Evolutionary conservation across 108 stramenopile genomes (phyloP).

Genomic region (Schizochytrium sp.): DNA sequence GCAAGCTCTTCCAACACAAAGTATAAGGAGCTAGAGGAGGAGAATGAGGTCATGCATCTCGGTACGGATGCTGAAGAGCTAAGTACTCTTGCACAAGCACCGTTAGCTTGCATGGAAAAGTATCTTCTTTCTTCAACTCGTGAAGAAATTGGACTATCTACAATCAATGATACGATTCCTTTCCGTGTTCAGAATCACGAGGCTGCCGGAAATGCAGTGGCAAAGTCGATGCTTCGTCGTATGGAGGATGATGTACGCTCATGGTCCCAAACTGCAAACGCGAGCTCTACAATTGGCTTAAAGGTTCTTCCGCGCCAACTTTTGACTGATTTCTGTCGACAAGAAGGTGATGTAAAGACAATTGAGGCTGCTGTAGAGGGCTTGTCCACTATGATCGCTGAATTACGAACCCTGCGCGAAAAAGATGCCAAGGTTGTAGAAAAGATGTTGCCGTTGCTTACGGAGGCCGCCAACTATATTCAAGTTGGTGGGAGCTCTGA

Average conservation of each 20-base stretch:
- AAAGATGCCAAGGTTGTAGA: slow-evolving; percentile 37
- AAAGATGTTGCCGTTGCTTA: slow-evolving; percentile 60
- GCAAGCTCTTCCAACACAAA: not conserved
- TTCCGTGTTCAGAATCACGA: slow-evolving; percentile 64
- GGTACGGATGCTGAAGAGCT: slow-evolving; percentile 51
- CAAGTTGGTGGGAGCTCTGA: not conserved
- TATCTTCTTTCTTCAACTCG: slow-evolving; percentile 46
- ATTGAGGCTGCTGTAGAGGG: not conserved
- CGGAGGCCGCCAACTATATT: slow-evolving; percentile 61
- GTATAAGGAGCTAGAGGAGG: not conserved
- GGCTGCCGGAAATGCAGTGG: slow-evolving; percentile 64
- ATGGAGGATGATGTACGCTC: slow-evolving; percentile 64
- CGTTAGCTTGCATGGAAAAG: slow-evolving; percentile 13
- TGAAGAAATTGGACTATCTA: slow-evolving; percentile 50
- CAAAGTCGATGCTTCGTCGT: slow-evolving; percentile 64
- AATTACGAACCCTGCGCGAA: slow-evolving; percentile 13
- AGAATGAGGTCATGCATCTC: not conserved
- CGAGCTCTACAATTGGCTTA: not conserved
- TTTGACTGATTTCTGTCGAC: slow-evolving; percentile 13
- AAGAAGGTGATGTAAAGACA: not conserved
- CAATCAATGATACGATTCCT: slow-evolving; percentile 27
- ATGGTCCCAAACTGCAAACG: slow-evolving; percentile 32
- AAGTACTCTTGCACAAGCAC: slow-evolving; percentile 34
- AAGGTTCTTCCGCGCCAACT: not conserved
- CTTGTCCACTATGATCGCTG: not conserved